These are phyloP conservation scores for Lolium perenne DNA, from an alignment of 176 grass and related monocot species.

Conservation along the genomic window DNA sequence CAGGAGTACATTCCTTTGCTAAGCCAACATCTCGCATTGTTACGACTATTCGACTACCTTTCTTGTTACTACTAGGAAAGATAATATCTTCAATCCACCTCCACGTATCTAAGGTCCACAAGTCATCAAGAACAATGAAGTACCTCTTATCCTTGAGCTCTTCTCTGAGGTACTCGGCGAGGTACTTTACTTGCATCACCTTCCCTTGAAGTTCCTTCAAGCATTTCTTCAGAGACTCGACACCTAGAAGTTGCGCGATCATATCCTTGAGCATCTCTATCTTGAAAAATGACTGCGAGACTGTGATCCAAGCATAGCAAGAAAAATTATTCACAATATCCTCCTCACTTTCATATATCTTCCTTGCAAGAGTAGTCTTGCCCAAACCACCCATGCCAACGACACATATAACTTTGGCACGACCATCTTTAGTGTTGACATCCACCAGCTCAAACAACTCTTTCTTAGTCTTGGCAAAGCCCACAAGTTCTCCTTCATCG, in stretches of 20 bases:
- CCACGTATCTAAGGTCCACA: not conserved
- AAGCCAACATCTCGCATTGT: not conserved
- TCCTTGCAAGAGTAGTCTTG: not conserved
- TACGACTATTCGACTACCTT: not conserved
- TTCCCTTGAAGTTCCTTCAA: not conserved
- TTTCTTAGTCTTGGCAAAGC: not conserved
- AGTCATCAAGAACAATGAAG: conserved; percentile 1
- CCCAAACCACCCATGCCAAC: conserved; percentile 4
- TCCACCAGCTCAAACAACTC: not conserved
- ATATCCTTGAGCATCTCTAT: not conserved
- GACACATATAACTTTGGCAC: not conserved
- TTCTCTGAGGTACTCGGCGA: not conserved
- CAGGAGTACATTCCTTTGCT: not conserved
- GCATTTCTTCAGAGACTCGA: not conserved
- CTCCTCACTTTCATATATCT: not conserved
- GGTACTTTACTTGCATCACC: not conserved
- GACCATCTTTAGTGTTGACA: not conserved
- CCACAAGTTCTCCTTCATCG: not conserved
- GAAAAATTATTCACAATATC: not conserved
- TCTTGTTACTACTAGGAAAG: not conserved
- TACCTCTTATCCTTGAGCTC: not conserved
- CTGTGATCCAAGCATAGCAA: conserved; percentile 4
- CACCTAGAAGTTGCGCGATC: not conserved
- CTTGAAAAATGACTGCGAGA: not conserved
- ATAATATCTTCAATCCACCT: not conserved